Percentiles rank a stretch among this genome's conserved stretches.
These are phyloP conservation scores for Ceratocystiopsis sp. DNA, from an alignment of 2,329 filamentous ascomycete species.

Conservation along the genomic window DNA sequence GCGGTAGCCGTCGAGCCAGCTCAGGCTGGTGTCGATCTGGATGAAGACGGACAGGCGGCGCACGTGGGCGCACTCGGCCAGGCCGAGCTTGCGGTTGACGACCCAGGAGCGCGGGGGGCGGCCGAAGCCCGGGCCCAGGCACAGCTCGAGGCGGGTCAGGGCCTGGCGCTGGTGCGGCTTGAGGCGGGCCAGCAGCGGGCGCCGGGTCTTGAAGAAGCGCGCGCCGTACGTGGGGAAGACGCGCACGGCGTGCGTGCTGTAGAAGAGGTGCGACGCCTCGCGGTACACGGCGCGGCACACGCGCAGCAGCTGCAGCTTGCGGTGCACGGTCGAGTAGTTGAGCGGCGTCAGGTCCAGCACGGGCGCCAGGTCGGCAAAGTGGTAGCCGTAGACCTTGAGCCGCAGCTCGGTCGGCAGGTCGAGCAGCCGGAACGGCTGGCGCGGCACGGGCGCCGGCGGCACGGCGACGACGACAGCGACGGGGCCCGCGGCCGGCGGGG, in stretches of 20 bases:
- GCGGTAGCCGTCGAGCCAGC: slow-evolving; percentile 50
- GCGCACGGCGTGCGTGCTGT: slow-evolving; percentile 43
- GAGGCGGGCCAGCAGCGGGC: slow-evolving; percentile 51
- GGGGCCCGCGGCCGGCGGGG: too few species aligned
- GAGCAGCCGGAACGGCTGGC: slow-evolving; percentile 43
- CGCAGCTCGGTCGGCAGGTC: slow-evolving; percentile 53
- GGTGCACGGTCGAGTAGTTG: slow-evolving; percentile 45
- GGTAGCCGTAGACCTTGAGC: slow-evolving; percentile 47
- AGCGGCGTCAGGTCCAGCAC: slow-evolving; percentile 50
- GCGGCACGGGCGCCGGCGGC: too few species aligned
- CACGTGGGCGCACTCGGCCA: slow-evolving; percentile 43
- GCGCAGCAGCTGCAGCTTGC: slow-evolving; percentile 41
- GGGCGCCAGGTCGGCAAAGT: slow-evolving; percentile 35
- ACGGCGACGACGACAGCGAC: too few species aligned
- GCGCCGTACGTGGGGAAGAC: slow-evolving; percentile 49
- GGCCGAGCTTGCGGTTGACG: slow-evolving; percentile 45
- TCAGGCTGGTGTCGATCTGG: slow-evolving; percentile 53
- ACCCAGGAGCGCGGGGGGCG: slow-evolving; percentile 55
- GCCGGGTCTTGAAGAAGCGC: slow-evolving; percentile 55
- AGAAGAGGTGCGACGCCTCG: slow-evolving; percentile 51
- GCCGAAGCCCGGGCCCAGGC: slow-evolving; percentile 57
- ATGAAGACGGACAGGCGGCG: slow-evolving; percentile 49
- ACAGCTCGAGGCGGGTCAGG: slow-evolving; percentile 49
- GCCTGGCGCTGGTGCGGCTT: slow-evolving; percentile 39
- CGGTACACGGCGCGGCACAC: slow-evolving; percentile 42